Evolutionary conservation across 768 basidiomycete genomes (phyloP).

Genomic region (Brasilioporus rufonigricans): DNA sequence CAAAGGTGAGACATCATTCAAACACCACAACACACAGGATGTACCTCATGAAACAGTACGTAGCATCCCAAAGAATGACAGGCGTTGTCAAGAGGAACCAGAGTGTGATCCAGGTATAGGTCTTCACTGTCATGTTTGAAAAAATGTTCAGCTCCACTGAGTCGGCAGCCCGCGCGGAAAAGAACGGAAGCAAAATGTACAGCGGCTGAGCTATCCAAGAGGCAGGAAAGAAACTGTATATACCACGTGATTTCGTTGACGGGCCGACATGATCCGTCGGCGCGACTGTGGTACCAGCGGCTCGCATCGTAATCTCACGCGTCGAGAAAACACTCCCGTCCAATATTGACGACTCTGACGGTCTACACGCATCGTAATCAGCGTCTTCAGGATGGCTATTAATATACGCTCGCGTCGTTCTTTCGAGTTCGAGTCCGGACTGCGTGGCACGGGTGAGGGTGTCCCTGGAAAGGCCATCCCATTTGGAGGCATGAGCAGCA

Average conservation of each 20-base stretch:
- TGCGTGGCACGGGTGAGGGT: background rate
- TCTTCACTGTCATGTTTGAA: slow-evolving; percentile 46
- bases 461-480: slow-evolving; percentile 18
- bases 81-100: slow-evolving; percentile 59
- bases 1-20: background rate
- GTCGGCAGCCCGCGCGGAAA: background rate
- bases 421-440: background rate
- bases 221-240: background rate
- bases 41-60: slow-evolving; percentile 80
- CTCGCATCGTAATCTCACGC: no score
- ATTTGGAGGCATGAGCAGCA: slow-evolving; percentile 30
- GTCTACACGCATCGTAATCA: background rate
- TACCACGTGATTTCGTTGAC: slow-evolving; percentile 5
- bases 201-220: background rate
- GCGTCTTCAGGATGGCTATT: background rate
- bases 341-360: background rate
- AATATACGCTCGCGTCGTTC: background rate
- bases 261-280: background rate
- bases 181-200: background rate
- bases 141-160: background rate
- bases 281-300: background rate
- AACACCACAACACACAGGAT: background rate
- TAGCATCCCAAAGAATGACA: slow-evolving; percentile 74
- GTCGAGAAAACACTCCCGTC: background rate
- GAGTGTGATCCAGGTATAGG: slow-evolving; percentile 55